phyloP scores from a whole-genome alignment of 1,139 yeast species.

The Yamadazyma membranifaciens region DNA sequence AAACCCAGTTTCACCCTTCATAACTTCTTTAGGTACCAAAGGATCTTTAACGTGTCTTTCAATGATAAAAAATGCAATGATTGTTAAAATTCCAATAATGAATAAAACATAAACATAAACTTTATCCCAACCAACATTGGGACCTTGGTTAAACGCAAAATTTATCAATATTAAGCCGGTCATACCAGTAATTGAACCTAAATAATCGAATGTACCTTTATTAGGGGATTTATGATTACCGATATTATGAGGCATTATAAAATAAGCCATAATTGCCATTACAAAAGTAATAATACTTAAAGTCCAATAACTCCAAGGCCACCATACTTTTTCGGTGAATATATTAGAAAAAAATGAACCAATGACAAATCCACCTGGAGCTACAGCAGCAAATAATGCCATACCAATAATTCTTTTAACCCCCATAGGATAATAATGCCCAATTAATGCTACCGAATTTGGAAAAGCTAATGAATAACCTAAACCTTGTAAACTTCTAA shows the following conservation, averaged over 20 bases:
- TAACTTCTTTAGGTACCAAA: conserved; percentile 42
- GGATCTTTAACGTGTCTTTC: conserved; percentile 42
- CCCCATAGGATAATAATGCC: conserved; percentile 49
- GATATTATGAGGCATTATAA: conserved; percentile 43
- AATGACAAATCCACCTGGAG: conserved; percentile 55
- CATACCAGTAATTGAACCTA: conserved; percentile 34
- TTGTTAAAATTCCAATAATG: conserved; percentile 42
- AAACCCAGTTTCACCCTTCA: conserved; percentile 42
- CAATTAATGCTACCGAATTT: conserved; percentile 55
- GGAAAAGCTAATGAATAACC: conserved; percentile 61
- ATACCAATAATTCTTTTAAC: conserved; percentile 38
- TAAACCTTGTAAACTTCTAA: conserved; percentile 60
- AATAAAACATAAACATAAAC: conserved; percentile 51
- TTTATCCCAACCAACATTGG: conserved; percentile 54
- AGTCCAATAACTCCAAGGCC: conserved; percentile 61
- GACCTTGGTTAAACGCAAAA: conserved; percentile 64
- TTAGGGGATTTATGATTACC: conserved; percentile 19
- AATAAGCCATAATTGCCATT: conserved; percentile 28
- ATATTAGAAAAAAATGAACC: conserved; percentile 50
- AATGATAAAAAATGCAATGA: conserved; percentile 34
- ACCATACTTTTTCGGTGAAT: conserved; percentile 41
- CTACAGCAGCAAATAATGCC: conserved; percentile 55
- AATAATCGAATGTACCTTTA: conserved; percentile 38
- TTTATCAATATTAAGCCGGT: conserved; percentile 49
- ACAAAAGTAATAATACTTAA: conserved; percentile 36